These are phyloP conservation scores for Rhodotorula babjevae DNA, from an alignment of 768 basidiomycete species.

Conservation along the genomic window DNA sequence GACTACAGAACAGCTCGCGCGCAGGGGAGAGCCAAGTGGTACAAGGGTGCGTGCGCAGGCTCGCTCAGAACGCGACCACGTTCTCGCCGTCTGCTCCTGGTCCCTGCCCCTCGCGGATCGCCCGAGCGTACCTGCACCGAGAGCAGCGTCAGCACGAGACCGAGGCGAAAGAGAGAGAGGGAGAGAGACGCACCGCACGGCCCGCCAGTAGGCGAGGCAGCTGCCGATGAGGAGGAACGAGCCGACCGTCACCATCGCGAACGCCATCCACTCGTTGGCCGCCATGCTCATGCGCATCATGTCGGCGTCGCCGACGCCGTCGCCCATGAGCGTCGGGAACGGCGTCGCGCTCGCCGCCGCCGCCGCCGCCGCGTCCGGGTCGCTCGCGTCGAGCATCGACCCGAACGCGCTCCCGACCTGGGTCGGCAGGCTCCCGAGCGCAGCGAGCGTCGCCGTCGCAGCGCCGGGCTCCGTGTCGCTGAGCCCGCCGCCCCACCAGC, in stretches of 20 bases:
- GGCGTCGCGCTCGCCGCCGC: constrained; percentile 26
- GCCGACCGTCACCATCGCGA: constrained; percentile 84
- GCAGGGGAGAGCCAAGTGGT: no score
- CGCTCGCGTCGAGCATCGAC: constrained; percentile 19
- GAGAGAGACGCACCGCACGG: constrained; percentile 16
- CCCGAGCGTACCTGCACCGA: constrained; percentile 19
- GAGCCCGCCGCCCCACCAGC: constrained; percentile 29
- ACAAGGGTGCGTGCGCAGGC: no score
- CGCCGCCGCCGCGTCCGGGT: background rate
- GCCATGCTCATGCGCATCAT: constrained; percentile 38
- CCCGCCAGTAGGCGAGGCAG: constrained; percentile 35
- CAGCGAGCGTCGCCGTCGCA: constrained; percentile 5
- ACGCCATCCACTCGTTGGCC: constrained; percentile 82
- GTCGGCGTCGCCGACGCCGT: constrained; percentile 21
- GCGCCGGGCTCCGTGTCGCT: background rate
- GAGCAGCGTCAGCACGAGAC: background rate
- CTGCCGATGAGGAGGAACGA: constrained; percentile 33
- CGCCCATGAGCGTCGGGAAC: constrained; percentile 44
- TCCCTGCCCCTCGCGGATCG: constrained; percentile 19
- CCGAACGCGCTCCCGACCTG: constrained; percentile 11
- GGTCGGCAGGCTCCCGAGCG: constrained; percentile 24
- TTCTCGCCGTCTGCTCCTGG: constrained; percentile 15
- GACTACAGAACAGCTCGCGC: no score
- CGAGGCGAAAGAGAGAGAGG: no score
- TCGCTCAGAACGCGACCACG: background rate